Evolutionary conservation across 2,329 filamentous ascomycete genomes (phyloP).

Genomic region (Emergomyces pasteurianus): DNA sequence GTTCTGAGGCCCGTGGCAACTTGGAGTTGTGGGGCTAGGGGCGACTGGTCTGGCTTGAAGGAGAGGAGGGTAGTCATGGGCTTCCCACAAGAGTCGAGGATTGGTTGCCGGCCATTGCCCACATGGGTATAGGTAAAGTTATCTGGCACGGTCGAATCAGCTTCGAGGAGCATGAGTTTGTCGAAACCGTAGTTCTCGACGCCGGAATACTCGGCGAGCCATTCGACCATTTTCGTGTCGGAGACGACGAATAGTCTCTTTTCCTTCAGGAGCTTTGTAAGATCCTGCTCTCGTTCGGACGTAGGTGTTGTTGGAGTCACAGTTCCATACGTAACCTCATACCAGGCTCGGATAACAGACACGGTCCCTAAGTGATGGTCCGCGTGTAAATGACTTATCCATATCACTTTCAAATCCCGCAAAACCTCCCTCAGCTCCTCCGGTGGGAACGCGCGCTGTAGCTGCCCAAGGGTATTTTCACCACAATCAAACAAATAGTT

Average conservation of each 20-base stretch:
- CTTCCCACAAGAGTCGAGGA: conserved; percentile 1
- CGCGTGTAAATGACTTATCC: conserved; percentile 91
- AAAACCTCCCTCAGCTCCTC: conserved; percentile 59
- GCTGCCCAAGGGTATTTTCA: conserved; percentile 81
- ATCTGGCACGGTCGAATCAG: conserved; percentile 17
- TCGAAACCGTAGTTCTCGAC: conserved; percentile 66
- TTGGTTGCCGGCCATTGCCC: conserved; percentile 1
- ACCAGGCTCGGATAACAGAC: conserved; percentile 75
- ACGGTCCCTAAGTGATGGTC: conserved; percentile 85
- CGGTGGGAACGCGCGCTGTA: conserved; percentile 59
- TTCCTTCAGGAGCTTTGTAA: conserved; percentile 27
- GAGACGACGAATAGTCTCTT: conserved; percentile 54
- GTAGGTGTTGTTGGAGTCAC: conserved; percentile 19
- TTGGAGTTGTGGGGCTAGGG: conserved; percentile 27
- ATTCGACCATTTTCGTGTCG: conserved; percentile 57
- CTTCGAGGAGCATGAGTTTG: conserved; percentile 39
- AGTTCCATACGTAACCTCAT: conserved; percentile 41
- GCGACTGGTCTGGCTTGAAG: conserved; percentile 5
- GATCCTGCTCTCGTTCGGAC: conserved; percentile 25
- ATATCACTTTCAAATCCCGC: conserved; percentile 67
- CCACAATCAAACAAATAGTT: conserved; percentile 85
- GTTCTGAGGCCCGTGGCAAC: conserved; percentile 49
- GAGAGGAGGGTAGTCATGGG: conserved; percentile 15
- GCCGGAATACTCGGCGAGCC: conserved; percentile 66
- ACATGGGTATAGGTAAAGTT: conserved; percentile 18